Percentiles rank a stretch among this genome's conserved stretches.
These are phyloP conservation scores for Microbotryomycetes sp. DNA, from an alignment of 1,284 basidiomycete species.

Conservation along the genomic window DNA sequence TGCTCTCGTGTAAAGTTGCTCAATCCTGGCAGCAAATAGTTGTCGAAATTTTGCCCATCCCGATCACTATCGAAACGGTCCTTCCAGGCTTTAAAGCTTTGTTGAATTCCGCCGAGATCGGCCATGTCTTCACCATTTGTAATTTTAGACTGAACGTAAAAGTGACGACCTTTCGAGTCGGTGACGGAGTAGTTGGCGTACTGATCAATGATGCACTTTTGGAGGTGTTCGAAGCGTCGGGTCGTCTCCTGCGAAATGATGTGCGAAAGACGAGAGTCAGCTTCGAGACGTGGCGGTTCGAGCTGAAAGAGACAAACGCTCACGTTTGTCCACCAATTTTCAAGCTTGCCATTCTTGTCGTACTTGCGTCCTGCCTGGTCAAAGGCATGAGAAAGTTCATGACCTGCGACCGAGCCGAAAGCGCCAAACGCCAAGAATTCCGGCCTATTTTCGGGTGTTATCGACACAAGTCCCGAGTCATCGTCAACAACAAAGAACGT, in stretches of 20 bases:
- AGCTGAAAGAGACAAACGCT: too few species aligned
- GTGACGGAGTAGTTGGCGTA: slow-evolving; percentile 52
- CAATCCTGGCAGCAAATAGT: slow-evolving; percentile 40
- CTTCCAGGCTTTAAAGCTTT: slow-evolving; percentile 42
- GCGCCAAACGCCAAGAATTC: slow-evolving; percentile 82
- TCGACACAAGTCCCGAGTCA: not conserved
- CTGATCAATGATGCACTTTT: slow-evolving; percentile 81
- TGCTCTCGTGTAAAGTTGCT: slow-evolving; percentile 38
- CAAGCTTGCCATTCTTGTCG: slow-evolving; percentile 50
- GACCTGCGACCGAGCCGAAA: slow-evolving; percentile 80
- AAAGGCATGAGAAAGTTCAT: slow-evolving; percentile 88
- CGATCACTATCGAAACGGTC: slow-evolving; percentile 31
- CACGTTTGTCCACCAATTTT: slow-evolving; percentile 74
- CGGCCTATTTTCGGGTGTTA: slow-evolving; percentile 51
- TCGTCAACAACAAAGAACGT: not conserved
- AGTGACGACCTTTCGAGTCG: slow-evolving; percentile 28
- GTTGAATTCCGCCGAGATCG: slow-evolving; percentile 44
- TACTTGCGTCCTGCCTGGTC: slow-evolving; percentile 75
- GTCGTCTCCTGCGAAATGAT: slow-evolving; percentile 51
- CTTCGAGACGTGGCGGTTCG: slow-evolving; percentile 45
- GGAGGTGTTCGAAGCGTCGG: slow-evolving; percentile 70
- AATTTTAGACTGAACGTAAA: slow-evolving; percentile 49
- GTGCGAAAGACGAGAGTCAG: slow-evolving; percentile 43
- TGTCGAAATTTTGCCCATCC: slow-evolving; percentile 32
- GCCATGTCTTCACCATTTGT: slow-evolving; percentile 61